Percentiles rank a stretch among this genome's conserved stretches.
Evolutionary conservation across 495 filamentous ascomycete genomes (phyloP).

Genomic region (Neurospora sp.): DNA sequence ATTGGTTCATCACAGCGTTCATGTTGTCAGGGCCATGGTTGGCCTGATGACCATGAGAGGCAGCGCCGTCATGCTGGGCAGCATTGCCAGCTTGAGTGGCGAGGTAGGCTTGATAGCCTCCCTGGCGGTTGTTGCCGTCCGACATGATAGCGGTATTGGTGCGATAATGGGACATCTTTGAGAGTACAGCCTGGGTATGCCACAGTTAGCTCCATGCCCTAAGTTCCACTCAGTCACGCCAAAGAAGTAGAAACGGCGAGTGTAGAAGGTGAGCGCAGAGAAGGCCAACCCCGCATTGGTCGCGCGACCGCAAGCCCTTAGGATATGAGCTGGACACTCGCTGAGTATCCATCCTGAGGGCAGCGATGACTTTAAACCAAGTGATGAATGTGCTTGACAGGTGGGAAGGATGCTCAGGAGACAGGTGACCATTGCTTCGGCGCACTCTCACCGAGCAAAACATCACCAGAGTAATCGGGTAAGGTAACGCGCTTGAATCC

Average conservation of each 20-base stretch:
- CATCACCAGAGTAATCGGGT: not conserved
- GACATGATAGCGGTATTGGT: slow-evolving; percentile 11
- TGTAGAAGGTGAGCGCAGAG: not conserved
- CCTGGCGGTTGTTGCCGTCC: slow-evolving; percentile 17
- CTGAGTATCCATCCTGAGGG: not conserved
- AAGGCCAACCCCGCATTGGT: not conserved
- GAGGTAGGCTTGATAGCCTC: slow-evolving; percentile 11
- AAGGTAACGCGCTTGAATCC: not conserved
- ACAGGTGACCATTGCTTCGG: not conserved
- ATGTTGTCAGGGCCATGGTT: slow-evolving; percentile 16
- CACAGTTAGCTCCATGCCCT: not conserved
- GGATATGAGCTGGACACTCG: not conserved
- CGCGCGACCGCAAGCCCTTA: not conserved
- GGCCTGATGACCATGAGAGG: slow-evolving; percentile 18
- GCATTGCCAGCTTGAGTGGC: slow-evolving; percentile 9
- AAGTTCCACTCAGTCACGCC: not conserved
- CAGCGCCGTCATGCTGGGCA: slow-evolving; percentile 14
- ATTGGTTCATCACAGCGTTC: slow-evolving; percentile 27
- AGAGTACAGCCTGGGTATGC: not conserved
- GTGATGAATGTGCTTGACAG: not conserved
- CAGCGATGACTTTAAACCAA: not conserved
- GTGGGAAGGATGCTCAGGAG: not conserved
- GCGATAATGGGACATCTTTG: slow-evolving; percentile 18
- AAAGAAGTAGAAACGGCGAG: not conserved
- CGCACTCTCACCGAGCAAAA: not conserved